phyloP scores from a whole-genome alignment of 1,284 basidiomycete genomes.

The Phellopilus nigrolimitatus region DNA sequence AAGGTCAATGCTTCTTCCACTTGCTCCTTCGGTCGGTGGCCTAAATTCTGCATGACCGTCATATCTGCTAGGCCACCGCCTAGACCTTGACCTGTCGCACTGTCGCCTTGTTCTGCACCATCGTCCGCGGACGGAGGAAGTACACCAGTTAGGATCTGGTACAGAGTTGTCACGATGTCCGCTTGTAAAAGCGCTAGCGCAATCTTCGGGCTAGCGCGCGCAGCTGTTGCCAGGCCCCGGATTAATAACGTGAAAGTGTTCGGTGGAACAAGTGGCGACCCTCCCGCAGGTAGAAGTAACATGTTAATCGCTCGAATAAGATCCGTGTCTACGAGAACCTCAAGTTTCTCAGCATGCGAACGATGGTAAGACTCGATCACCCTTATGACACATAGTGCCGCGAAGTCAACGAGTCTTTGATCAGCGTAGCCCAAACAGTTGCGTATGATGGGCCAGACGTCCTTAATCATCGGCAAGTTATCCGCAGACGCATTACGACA shows the following conservation, averaged over 20 bases:
- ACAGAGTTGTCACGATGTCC: slow-evolving; percentile 85
- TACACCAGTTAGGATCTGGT: slow-evolving; percentile 91
- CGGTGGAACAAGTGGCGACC: slow-evolving; percentile 76
- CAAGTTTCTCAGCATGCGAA: slow-evolving; percentile 77
- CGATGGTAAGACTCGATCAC: slow-evolving; percentile 89
- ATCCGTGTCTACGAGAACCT: slow-evolving; percentile 78
- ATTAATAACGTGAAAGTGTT: slow-evolving; percentile 88
- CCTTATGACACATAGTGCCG: slow-evolving; percentile 88
- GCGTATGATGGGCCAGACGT: slow-evolving; percentile 88
- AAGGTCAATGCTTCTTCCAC: slow-evolving; percentile 88
- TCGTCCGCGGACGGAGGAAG: slow-evolving; percentile 58
- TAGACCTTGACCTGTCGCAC: slow-evolving; percentile 62
- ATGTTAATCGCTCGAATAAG: slow-evolving; percentile 81
- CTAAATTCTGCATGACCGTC: slow-evolving; percentile 96
- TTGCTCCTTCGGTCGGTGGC: slow-evolving; percentile 94
- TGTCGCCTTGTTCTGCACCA: slow-evolving; percentile 61
- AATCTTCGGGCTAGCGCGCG: slow-evolving; percentile 82
- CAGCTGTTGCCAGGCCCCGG: slow-evolving; percentile 80
- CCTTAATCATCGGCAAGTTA: slow-evolving; percentile 81
- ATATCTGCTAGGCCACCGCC: slow-evolving; percentile 88
- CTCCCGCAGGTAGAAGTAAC: slow-evolving; percentile 81
- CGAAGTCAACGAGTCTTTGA: slow-evolving; percentile 90
- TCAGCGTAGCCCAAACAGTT: slow-evolving; percentile 89
- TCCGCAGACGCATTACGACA: slow-evolving; percentile 87
- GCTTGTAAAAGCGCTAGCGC: slow-evolving; percentile 83